Evolutionary conservation across 768 basidiomycete species (phyloP).

Genomic region (Leccinum variicolor): DNA sequence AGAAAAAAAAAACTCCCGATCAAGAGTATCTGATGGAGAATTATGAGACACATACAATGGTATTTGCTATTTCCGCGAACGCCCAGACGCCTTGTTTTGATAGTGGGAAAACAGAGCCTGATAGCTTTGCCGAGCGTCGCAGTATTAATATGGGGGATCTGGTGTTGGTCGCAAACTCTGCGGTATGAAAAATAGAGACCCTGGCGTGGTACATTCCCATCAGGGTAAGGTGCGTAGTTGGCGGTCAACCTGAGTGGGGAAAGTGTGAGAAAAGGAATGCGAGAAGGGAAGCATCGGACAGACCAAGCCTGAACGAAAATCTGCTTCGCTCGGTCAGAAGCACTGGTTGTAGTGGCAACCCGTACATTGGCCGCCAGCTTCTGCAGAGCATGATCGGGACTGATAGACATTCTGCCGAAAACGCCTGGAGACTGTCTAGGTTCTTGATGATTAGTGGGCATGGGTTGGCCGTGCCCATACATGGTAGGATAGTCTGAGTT

Average conservation of each 20-base stretch:
- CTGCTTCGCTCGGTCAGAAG: slow-evolving; percentile 87
- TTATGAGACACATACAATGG: slow-evolving; percentile 64
- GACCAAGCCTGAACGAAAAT: slow-evolving; percentile 93
- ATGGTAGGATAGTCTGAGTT: slow-evolving; percentile 65
- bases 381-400: slow-evolving; percentile 75
- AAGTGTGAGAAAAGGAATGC: slow-evolving; percentile 16
- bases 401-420: slow-evolving; percentile 75
- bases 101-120: slow-evolving; percentile 87
- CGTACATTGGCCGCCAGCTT: slow-evolving; percentile 85
- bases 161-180: slow-evolving; percentile 87
- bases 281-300: slow-evolving; percentile 31
- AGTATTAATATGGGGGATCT: slow-evolving; percentile 92
- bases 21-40: slow-evolving; percentile 30
- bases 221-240: slow-evolving; percentile 87
- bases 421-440: slow-evolving; percentile 64
- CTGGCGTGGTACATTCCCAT: slow-evolving; percentile 91
- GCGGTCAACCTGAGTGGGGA: slow-evolving; percentile 70
- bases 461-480: slow-evolving; percentile 46
- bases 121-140: slow-evolving; percentile 95
- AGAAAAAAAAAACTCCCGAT: slow-evolving; percentile 29
- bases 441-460: slow-evolving; percentile 40
- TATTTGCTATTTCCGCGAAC: slow-evolving; percentile 96
- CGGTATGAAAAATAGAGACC: slow-evolving; percentile 93
- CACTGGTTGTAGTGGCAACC: slow-evolving; percentile 86
- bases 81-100: slow-evolving; percentile 91